A percentile compares a stretch with the other conserved stretches of the same genome.
Conservation (phyloP, 2,329 filamentous ascomycete genomes). For the Talaromyces piceae region DNA sequence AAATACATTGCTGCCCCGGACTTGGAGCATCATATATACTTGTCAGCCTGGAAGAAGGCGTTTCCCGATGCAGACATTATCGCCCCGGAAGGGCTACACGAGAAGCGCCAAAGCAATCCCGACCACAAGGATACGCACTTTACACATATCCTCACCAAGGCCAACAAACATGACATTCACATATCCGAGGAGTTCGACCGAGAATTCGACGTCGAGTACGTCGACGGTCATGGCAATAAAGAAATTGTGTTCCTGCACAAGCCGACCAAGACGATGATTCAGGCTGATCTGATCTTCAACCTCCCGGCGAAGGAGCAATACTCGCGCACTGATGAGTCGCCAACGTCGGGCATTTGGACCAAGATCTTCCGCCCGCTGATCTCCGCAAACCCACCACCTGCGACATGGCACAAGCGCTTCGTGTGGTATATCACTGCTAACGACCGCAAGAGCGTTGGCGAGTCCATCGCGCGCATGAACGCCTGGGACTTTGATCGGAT, state of each 20-base stretch:
- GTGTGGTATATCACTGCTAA: slow-evolving; percentile 64
- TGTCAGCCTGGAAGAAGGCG: slow-evolving; percentile 73
- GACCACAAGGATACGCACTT: slow-evolving; percentile 55
- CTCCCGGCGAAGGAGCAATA: slow-evolving; percentile 83
- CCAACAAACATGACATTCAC: slow-evolving; percentile 43
- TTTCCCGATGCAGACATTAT: slow-evolving; percentile 75
- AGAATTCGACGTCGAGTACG: slow-evolving; percentile 81
- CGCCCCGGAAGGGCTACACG: slow-evolving; percentile 72
- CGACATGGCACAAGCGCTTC: slow-evolving; percentile 71
- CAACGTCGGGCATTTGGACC: slow-evolving; percentile 52
- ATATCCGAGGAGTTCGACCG: slow-evolving; percentile 73
- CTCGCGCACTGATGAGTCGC: slow-evolving; percentile 46
- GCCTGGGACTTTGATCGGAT: slow-evolving; percentile 79
- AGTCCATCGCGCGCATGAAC: slow-evolving; percentile 61
- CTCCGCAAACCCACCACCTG: slow-evolving; percentile 44
- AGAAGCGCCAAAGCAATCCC: slow-evolving; percentile 63
- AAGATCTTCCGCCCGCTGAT: slow-evolving; percentile 53
- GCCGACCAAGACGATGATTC: slow-evolving; percentile 69
- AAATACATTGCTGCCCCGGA: slow-evolving; percentile 83
- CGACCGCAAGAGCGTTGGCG: slow-evolving; percentile 62
- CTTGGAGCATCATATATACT: slow-evolving; percentile 89
- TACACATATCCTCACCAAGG: slow-evolving; percentile 57
- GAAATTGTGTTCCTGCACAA: slow-evolving; percentile 84
- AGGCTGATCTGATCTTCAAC: slow-evolving; percentile 91
- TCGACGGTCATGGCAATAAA: slow-evolving; percentile 71